Conservation (phyloP, 768 basidiomycete species). For the Dentipellis sp. region DNA sequence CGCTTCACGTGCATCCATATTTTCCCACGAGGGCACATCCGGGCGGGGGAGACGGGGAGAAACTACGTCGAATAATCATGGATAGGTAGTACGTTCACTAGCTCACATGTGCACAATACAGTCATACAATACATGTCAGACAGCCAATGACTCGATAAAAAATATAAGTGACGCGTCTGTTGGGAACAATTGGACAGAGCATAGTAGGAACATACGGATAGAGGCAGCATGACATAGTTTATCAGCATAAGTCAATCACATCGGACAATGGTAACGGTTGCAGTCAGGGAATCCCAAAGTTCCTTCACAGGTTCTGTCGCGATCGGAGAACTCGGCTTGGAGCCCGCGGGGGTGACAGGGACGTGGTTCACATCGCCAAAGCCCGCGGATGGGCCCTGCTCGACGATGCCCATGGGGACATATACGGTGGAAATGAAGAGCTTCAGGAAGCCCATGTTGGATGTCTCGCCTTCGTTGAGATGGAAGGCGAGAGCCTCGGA, state of each 20-base stretch:
- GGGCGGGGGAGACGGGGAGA: too few relatives aligned
- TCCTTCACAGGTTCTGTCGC: slow-evolving; percentile 7
- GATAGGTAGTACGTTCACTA: too few relatives aligned
- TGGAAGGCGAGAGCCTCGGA: slow-evolving; percentile 40
- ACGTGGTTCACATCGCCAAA: neutral
- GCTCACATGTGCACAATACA: too few relatives aligned
- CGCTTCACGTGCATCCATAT: too few relatives aligned
- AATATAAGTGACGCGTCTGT: too few relatives aligned
- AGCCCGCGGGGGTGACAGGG: neutral
- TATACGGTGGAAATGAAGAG: slow-evolving; percentile 46
- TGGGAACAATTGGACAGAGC: too few relatives aligned
- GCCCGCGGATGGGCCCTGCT: slow-evolving; percentile 27
- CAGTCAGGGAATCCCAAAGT: slow-evolving; percentile 24
- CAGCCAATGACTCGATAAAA: too few relatives aligned
- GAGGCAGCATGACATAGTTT: too few relatives aligned
- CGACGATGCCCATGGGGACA: slow-evolving; percentile 38
- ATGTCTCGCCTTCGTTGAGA: slow-evolving; percentile 25
- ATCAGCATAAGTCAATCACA: neutral
- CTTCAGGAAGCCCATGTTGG: slow-evolving; percentile 45
- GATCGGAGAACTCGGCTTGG: neutral
- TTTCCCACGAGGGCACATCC: too few relatives aligned
- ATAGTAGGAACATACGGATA: too few relatives aligned
- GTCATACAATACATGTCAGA: too few relatives aligned
- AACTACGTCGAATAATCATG: too few relatives aligned
- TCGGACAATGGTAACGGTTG: slow-evolving; percentile 21